Evolutionary conservation across 139 green algal genomes (phyloP), one percentile per base, ranked within the genome.

Genomic region (Chlamydomonas eustigma): DNA sequence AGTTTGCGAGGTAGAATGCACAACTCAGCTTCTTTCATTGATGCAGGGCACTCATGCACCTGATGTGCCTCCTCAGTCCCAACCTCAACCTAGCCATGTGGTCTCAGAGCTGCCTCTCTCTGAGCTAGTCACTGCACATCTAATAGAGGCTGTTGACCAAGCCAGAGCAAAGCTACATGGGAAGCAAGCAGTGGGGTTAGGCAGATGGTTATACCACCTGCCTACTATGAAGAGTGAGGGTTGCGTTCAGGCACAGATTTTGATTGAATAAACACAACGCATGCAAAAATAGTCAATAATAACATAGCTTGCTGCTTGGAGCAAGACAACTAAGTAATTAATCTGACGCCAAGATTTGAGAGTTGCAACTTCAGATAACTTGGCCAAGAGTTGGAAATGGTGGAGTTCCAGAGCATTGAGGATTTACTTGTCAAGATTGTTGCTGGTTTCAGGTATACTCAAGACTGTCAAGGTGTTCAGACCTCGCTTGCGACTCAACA

Each of bases 401-500:
- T n/a, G 22, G 12, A 58, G 44, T 58, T 58, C 44, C 12, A 58
- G 44, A 28, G 44, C 44, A 58, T 58, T 58, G 44, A 58, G 44
- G 22, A 12, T 58, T 22, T 58, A 58, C 22, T n/a, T n/a, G n/a
- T n/a, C n/a, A n/a, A n/a, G n/a, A n/a, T n/a, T n/a, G n/a, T n/a
- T n/a, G n/a, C n/a, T n/a, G 18, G 12, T 28, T 24, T 8, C 67
- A 81, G 76, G 52, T 51, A 18, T 50, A 28, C 22, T 76, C 4
- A 66, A 44, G 1, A 66, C 39, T 28, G 18, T 76, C 28, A 33
- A 72, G 0, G 64, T 81, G 12, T 78, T 85, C 66, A 71, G 80
- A 1, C 80, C 80, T 18, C 50, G 50, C 51, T 39, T 85, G 72
- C 38, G n/a, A 5, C 72, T 82, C 36, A 39, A 36, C 32, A 52